phyloP scores from a whole-genome alignment of 2,329 filamentous ascomycete species.

The Balansia obtecta region DNA sequence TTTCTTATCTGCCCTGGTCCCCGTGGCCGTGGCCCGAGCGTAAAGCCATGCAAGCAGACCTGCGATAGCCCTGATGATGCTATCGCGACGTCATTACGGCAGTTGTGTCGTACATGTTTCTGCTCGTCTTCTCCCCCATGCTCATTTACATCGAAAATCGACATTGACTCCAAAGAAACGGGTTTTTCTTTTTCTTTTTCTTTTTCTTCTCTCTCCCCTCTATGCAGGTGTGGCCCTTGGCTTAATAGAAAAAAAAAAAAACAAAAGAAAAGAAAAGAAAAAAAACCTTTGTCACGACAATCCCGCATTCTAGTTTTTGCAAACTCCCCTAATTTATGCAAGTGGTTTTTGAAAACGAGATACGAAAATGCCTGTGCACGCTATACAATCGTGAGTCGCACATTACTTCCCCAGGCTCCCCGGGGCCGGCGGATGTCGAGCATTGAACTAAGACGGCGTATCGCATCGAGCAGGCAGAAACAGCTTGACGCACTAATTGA shows the following conservation, averaged over 20 bases:
- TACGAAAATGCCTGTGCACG: conserved; percentile 3
- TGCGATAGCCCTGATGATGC: not conserved
- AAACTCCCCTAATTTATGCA: too few species aligned
- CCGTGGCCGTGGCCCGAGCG: too few species aligned
- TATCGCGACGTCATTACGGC: not conserved
- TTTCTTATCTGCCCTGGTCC: too few species aligned
- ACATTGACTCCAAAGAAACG: not conserved
- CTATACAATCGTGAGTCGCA: conserved; percentile 2
- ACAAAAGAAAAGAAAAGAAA: too few species aligned
- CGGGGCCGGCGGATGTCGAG: not conserved
- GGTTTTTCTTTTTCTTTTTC: too few species aligned
- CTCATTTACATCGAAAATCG: not conserved
- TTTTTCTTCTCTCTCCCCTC: too few species aligned
- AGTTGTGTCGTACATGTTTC: not conserved
- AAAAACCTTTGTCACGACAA: too few species aligned
- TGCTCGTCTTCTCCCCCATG: not conserved
- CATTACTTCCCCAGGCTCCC: too few species aligned
- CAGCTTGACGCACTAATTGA: not conserved
- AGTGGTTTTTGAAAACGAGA: not conserved
- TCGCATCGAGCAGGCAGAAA: not conserved
- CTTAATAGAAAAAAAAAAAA: too few species aligned
- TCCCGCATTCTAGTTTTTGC: too few species aligned
- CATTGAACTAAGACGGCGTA: not conserved
- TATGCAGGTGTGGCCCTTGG: too few species aligned
- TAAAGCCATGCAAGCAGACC: too few species aligned